A percentile compares a stretch with the other conserved stretches of the same genome.
Evolutionary conservation across 2,329 filamentous ascomycete genomes (phyloP).

Genomic region (Paecilomyces sp.): DNA sequence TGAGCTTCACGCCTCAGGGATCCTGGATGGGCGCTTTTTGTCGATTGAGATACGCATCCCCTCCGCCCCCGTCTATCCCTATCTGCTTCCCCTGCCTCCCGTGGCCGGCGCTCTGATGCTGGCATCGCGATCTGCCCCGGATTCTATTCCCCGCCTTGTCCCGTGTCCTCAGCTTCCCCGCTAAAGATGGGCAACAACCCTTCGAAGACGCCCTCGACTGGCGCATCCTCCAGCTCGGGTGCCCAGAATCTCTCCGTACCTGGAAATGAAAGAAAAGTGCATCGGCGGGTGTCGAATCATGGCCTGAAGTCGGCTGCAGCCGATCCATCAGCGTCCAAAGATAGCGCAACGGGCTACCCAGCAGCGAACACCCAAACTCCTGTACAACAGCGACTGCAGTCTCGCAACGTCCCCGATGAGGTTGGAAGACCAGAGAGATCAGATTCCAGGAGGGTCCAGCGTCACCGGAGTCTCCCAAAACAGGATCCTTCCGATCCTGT

Average conservation of each 20-base stretch:
- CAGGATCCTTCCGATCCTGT: conserved; percentile 30
- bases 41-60: conserved; percentile 3
- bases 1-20: not conserved
- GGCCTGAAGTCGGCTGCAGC: conserved; percentile 33
- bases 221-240: conserved; percentile 20
- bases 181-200: conserved; percentile 43
- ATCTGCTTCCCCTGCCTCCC: conserved; percentile 6
- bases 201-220: conserved; percentile 33
- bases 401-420: conserved; percentile 28
- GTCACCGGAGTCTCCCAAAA: not conserved
- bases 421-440: conserved; percentile 10
- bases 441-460: not conserved
- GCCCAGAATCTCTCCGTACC: conserved; percentile 17
- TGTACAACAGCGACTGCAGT: conserved; percentile 36
- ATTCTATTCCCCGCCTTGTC: conserved; percentile 6
- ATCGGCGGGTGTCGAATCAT: conserved; percentile 34
- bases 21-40: not conserved
- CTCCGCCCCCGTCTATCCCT: conserved; percentile 1
- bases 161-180: conserved; percentile 10
- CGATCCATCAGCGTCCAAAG: conserved; percentile 36
- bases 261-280: conserved; percentile 29
- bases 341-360: conserved; percentile 35
- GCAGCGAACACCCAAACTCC: conserved; percentile 26
- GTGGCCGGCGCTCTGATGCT: conserved; percentile 16
- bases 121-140: conserved; percentile 11